Conservation (phyloP, 164 flowering plant species). For the Santalum album region DNA sequence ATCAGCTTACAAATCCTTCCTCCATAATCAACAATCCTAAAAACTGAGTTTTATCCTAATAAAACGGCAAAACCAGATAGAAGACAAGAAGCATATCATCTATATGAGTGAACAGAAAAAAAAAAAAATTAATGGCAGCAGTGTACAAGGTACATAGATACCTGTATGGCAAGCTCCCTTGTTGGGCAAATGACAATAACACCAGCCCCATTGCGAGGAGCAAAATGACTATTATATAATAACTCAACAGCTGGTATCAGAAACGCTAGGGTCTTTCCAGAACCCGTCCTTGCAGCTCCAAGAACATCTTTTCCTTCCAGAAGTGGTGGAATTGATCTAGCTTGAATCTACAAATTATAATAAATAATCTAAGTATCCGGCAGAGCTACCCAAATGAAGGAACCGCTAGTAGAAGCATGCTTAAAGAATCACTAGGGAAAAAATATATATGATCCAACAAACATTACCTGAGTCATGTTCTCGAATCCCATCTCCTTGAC, state of each 20-base stretch:
- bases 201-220: constrained; percentile 84
- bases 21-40: too few relatives aligned
- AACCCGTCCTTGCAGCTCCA: constrained; percentile 98
- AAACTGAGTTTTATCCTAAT: too few relatives aligned
- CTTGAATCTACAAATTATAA: constrained; percentile 78
- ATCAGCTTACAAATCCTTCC: too few relatives aligned
- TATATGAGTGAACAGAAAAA: too few relatives aligned
- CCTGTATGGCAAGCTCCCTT: constrained; percentile 97
- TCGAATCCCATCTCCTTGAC: constrained; percentile 65
- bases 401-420: too few relatives aligned
- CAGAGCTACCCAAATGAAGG: too few relatives aligned
- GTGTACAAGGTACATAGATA: constrained; percentile 4
- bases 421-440: too few relatives aligned
- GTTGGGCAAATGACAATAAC: constrained; percentile 92
- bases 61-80: too few relatives aligned
- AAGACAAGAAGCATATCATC: too few relatives aligned
- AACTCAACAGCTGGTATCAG: constrained; percentile 88
- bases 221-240: constrained; percentile 38
- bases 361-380: too few relatives aligned
- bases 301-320: constrained; percentile 75
- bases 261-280: constrained; percentile 95
- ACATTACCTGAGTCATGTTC: constrained; percentile 76
- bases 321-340: constrained; percentile 76
- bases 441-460: too few relatives aligned
- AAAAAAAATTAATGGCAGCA: too few relatives aligned